Base-by-base conservation (phyloP, 2,329 filamentous ascomycete genomes). In the Trichoderma polysporum region DNA sequence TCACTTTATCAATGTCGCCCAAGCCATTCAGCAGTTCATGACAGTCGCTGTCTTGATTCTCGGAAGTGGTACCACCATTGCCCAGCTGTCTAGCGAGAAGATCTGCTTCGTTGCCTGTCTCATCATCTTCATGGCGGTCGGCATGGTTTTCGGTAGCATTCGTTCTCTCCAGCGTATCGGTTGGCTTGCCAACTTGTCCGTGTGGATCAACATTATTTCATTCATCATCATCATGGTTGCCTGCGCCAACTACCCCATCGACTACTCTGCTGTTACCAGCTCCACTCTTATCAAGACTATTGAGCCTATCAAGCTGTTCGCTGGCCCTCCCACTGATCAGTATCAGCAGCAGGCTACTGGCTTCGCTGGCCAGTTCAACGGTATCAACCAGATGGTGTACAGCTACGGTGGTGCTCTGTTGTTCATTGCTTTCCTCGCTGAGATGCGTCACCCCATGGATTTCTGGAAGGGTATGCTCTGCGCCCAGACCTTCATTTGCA, bases 401-500 rank as follows among this genome's bases (percentile, higher is more conserved):
- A 56, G 50, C 50, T 64, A 64, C 27, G 60, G 60, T 13, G 60
- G 60, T 64, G 60, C 60, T 10, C 49, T 64, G 7, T 50, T 64
- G 22, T 64, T 64, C 29, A 56, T 64, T 9, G 60, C 60, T 27
- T 64, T 64, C 60, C 60, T 64, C 6, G 60, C 60, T 7, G 60
- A 64, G 60, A 64, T 64, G 60, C 60, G 60, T 9, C 60, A 64
- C 37, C 60, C 60, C 19, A 56, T 50, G 60, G 60, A 64, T 35
- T 64, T 64, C 49, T 64, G 60, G 60, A 64, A 64, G 50, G 60
- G 60, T 6, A 64, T 64, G 60, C 60, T 64, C 29, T 64, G 60
- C 50, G 60, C 60, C 27, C 60, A 64, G 60, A 64, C 60, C 15
- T 64, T 64, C 33, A 64, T 64, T 15, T 64, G 60, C 50, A 5